Evolutionary conservation across 495 filamentous ascomycete genomes (phyloP), one percentile per base, ranked within the genome.

Genomic region (Hypoxylon intermedium): DNA sequence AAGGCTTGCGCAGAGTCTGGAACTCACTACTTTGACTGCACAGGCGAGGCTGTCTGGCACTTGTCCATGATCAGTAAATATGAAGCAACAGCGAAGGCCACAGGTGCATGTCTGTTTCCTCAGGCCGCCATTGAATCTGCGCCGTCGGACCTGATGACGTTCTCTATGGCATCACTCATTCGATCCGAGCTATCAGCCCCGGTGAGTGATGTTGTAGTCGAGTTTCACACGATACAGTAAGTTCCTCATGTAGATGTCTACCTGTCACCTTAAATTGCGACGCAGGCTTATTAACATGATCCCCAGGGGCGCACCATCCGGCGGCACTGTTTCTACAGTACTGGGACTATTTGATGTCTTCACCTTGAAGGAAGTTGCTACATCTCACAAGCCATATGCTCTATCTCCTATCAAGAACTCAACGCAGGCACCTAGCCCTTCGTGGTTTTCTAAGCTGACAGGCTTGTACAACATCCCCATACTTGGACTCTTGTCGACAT

Each of bases 1-100:
- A 87, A 89, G 62, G 92, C 93, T n/a, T 98, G 93, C 71, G 91
- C 90, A 24, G 81, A 85, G 43, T 86, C 85, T 57, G 93, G 93
- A 18, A 97, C 93, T 9, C 92, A 97, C 71, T 97, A 97, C 70
- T 77, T 98, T 37, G 93, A 97, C 76, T 84, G 85, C 24, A 97
- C 93, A 9, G 93, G 93, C 31, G 94, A 98, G 70, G 83, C 85
- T 6, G 89, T 90, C 6, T 98, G 89, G 84, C 82, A 92, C 20
- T 76, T 82, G 53, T 75, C 83, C 19, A 94, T 97, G 80, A 85
- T 97, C 50, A 79, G 85, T 13, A 89, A 91, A 61, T 94, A 96
- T 68, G 83, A 93, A 54, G 79, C 85, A 9, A 81, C 75, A 0
- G 94, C 94, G 12, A 85, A 92, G 67, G 71, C 74, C 11, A 92